Base-by-base conservation (phyloP, 2,329 filamentous ascomycete species). In the Fusarium citri region DNA sequence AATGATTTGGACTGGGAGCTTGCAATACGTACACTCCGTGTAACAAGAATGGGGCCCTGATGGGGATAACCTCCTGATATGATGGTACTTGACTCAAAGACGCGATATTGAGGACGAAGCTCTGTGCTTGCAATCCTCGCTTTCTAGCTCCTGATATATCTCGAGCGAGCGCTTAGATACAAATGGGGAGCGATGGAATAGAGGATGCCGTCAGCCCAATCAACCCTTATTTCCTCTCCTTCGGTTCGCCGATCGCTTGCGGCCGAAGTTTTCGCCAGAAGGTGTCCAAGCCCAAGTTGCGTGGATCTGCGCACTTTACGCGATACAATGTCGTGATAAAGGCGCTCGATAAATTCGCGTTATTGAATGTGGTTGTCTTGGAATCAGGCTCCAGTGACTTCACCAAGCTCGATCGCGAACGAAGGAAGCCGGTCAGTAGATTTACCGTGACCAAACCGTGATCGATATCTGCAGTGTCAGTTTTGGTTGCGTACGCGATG, bases 51-150 rank as follows among this genome's bases (percentile, higher is more conserved):
- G 58, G 63, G 61, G 60, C 51, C 45, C 64, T 66, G 55, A 37
- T 40, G 60, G 63, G 63, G 53, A 68, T 56, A 55, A 23, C 71
- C 66, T 68, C 68, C 59, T 64, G 60, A 65, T 66, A 63, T 65
- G 64, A 72, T 51, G 66, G 71, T 59, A 54, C 64, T 65, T 69
- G 65, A 60, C 58, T 56, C 37, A 56, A 64, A 65, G 62, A 64
- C 70, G 68, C 74, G 82, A 81, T 80, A 77, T 55, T 79, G 80
- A 85, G 88, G 86, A 89, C 81, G 86, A 88, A 88, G 87, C 87
- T 89, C 87, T 89, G 81, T 89, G 85, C 87, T 88, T 85, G 73
- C 78, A 77, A 76, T 78, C 79, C 74, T 76, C 69, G 61, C 49
- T 67, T 51, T 59, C 59, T 60, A 71, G 59, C 67, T 63, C 56